phyloP scores from a whole-genome alignment of 495 filamentous ascomycete species.

The Annulohypoxylon bovei region DNA sequence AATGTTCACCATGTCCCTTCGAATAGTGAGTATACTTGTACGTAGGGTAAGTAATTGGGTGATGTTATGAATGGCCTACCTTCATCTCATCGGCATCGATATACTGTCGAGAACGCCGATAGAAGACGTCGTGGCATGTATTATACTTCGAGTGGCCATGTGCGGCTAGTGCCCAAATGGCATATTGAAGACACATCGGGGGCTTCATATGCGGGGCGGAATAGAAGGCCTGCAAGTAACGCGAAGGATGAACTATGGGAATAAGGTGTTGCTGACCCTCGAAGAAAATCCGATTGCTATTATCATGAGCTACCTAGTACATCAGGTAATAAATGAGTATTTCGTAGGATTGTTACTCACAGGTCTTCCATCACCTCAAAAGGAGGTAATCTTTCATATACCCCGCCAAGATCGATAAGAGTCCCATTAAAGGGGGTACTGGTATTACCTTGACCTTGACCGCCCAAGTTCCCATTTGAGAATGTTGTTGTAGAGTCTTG shows the following conservation, averaged over 20 bases:
- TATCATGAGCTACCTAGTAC: slow-evolving; percentile 13
- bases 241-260: slow-evolving; percentile 53
- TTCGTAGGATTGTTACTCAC: slow-evolving; percentile 41
- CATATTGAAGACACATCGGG: slow-evolving; percentile 61
- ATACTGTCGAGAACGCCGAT: slow-evolving; percentile 58
- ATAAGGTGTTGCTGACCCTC: slow-evolving; percentile 47
- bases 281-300: slow-evolving; percentile 57
- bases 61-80: slow-evolving; percentile 33
- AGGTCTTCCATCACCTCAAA: slow-evolving; percentile 60
- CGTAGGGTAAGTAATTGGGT: neutral
- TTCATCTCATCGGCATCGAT: slow-evolving; percentile 61
- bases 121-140: slow-evolving; percentile 55
- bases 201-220: slow-evolving; percentile 56
- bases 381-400: slow-evolving; percentile 56
- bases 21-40: slow-evolving; percentile 2
- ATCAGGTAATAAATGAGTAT: neutral
- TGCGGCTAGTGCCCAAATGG: slow-evolving; percentile 57
- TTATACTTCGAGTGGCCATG: slow-evolving; percentile 52
- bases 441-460: slow-evolving; percentile 10
- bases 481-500: slow-evolving; percentile 12
- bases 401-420: slow-evolving; percentile 52
- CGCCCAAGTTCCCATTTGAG: slow-evolving; percentile 12
- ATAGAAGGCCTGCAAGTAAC: slow-evolving; percentile 55
- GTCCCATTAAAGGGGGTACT: slow-evolving; percentile 30
- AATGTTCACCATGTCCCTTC: slow-evolving; percentile 56